Conservation (phyloP, 805 yeast species). For the Nakazawaea siamensis region DNA sequence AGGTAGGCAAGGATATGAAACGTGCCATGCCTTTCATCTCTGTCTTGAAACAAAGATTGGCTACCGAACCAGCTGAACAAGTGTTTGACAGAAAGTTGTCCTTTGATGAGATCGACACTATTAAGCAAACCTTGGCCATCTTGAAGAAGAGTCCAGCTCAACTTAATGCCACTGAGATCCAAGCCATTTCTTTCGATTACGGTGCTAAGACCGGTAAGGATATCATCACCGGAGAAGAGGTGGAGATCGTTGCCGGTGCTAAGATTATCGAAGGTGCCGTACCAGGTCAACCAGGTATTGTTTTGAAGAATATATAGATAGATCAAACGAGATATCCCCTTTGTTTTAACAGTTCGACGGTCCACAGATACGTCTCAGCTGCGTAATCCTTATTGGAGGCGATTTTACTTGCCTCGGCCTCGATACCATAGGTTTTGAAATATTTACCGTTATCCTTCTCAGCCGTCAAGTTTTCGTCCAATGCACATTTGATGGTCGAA, state of each 20-base stretch:
- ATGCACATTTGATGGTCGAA: slow-evolving; percentile 55
- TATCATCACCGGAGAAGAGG: slow-evolving; percentile 59
- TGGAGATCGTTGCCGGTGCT: slow-evolving; percentile 52
- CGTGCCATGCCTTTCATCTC: slow-evolving; percentile 97
- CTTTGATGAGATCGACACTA: slow-evolving; percentile 67
- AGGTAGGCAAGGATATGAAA: slow-evolving; percentile 85
- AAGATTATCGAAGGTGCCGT: slow-evolving; percentile 76
- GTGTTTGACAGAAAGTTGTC: slow-evolving; percentile 87
- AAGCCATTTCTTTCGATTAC: slow-evolving; percentile 53
- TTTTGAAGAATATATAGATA: slow-evolving; percentile 47
- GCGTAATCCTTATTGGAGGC: slow-evolving; percentile 55
- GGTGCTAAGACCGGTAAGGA: slow-evolving; percentile 60
- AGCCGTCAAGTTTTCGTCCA: slow-evolving; percentile 39
- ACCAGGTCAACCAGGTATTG: slow-evolving; percentile 91
- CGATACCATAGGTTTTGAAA: slow-evolving; percentile 52
- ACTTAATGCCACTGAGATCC: slow-evolving; percentile 44
- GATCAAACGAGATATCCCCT: slow-evolving; percentile 30
- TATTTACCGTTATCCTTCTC: slow-evolving; percentile 65
- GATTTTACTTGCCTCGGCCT: slow-evolving; percentile 45
- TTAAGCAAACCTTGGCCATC: slow-evolving; percentile 46
- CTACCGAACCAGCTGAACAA: slow-evolving; percentile 57
- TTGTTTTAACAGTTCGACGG: slow-evolving; percentile 48
- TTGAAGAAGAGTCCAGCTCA: slow-evolving; percentile 60
- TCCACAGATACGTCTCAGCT: slow-evolving; percentile 75
- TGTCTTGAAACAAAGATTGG: slow-evolving; percentile 72